Base-by-base conservation (phyloP, 257 asterid genomes). In the Solanum corneliomulleri region DNA sequence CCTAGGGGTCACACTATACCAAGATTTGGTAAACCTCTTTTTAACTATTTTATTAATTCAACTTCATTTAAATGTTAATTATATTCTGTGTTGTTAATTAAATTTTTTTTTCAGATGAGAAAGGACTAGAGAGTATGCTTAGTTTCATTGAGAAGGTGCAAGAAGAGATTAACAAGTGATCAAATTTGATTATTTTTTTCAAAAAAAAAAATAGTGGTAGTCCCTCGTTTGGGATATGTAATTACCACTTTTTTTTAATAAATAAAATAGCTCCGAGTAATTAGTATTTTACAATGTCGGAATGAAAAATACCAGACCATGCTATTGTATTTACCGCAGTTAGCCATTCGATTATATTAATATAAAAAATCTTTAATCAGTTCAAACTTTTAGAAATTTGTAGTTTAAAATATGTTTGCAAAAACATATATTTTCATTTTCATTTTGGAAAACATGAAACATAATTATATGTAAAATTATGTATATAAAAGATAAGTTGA, bases 1-100 rank as follows among this genome's bases (percentile, higher is more conserved):
- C 90, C 90, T 15, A 88, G 15, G 52, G 89, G 89, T 23, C 89
- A 87, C 89, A 87, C 86, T 20, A 69, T 87, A 27, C 89, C 89
- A 41, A 68, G 86, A 66, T 78, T 87, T 29, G 89, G 89, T 87
- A 81, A 64, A 9, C 41, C 9, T 84, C 16, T 68, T 68, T 68
- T 68, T 76, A 76, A 58, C 39, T 6, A 2, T n/a, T 27, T 86
- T 44, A 78, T 56, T 35, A 72, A 33, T 11, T 44, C 11, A 7
- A 33, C 66, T 72, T 49, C n/a, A 45, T 86, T 35, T 15, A 39
- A 39, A 39, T 18, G 25, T 27, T 29, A 16, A 7, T 56, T 16
- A 20, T 83, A 14, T 27, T 5, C 25, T 14, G 33, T 44, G n/a
- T 42, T 44, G 15, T 44, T 76, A 13, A 13, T 27, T 13, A 68